These are phyloP conservation scores for Colletotrichum somersetense DNA, from an alignment of 2,329 filamentous ascomycete species.

Conservation along the genomic window DNA sequence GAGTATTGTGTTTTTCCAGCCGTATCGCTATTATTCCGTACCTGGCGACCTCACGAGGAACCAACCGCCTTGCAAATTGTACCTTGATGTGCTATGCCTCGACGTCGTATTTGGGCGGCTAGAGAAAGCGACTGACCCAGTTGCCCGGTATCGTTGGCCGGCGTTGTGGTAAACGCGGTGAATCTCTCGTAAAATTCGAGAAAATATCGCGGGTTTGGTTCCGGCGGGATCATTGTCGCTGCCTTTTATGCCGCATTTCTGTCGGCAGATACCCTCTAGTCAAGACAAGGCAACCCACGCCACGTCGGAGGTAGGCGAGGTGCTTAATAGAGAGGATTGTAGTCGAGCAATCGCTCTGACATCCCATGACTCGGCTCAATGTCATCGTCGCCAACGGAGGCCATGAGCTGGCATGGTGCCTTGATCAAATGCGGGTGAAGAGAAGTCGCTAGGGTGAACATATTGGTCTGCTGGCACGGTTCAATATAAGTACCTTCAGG, in stretches of 20 bases:
- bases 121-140: not conserved
- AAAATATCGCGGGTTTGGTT: not conserved
- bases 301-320: not conserved
- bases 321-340: not conserved
- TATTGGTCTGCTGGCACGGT: not conserved
- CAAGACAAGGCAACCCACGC: no score
- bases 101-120: not conserved
- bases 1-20: no score
- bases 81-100: no score
- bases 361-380: not conserved
- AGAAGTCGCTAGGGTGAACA: not conserved
- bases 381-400: not conserved
- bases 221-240: not conserved
- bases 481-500: not conserved
- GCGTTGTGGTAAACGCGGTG: not conserved
- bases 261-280: not conserved
- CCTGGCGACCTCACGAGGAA: no score
- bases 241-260: not conserved
- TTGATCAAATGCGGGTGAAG: not conserved
- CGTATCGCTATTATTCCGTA: no score
- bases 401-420: not conserved
- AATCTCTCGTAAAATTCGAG: not conserved
- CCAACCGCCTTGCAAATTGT: no score
- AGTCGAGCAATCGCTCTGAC: not conserved
- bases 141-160: not conserved